Conservation (phyloP, 495 filamentous ascomycete genomes). For the Terfezia claveryi region DNA sequence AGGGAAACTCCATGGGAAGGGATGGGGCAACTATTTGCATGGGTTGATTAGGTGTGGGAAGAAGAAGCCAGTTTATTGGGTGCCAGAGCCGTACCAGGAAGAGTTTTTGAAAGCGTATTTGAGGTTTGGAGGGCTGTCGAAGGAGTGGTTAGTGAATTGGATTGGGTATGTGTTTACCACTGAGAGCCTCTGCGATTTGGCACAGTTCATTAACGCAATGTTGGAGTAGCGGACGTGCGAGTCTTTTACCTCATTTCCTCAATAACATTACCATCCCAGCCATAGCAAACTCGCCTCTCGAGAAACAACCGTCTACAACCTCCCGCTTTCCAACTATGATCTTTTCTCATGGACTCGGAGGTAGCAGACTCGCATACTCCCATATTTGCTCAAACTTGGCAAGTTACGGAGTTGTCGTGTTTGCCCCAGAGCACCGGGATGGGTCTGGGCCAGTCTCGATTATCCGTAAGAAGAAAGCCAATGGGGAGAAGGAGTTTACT, state of each 20-base stretch:
- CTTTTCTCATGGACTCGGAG: slow-evolving; percentile 63
- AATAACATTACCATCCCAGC: slow-evolving; percentile 43
- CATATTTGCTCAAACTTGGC: slow-evolving; percentile 47
- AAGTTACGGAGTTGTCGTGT: slow-evolving; percentile 50
- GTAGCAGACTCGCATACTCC: slow-evolving; percentile 52
- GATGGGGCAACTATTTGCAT: slow-evolving; percentile 1
- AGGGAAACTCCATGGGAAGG: not conserved
- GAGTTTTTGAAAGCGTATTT: slow-evolving; percentile 44
- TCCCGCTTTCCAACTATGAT: slow-evolving; percentile 50
- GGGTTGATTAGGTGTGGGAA: not conserved
- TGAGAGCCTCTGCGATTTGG: not conserved
- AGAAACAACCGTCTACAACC: slow-evolving; percentile 4
- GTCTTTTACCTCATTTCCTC: slow-evolving; percentile 31
- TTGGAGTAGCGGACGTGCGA: not conserved
- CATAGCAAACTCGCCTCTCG: not conserved
- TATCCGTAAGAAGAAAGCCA: not conserved
- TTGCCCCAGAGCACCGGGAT: slow-evolving; percentile 58
- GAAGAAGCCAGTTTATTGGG: slow-evolving; percentile 35
- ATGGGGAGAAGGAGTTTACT: slow-evolving; percentile 6
- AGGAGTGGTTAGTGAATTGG: slow-evolving; percentile 29
- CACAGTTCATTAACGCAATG: not conserved
- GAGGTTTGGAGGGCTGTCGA: slow-evolving; percentile 36
- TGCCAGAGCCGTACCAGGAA: slow-evolving; percentile 44
- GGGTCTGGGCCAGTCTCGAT: slow-evolving; percentile 37
- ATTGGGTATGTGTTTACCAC: slow-evolving; percentile 31